A percentile compares a stretch with the other conserved stretches of the same genome.
phyloP scores from a whole-genome alignment of 768 basidiomycete species.

The Hypholoma sublateritium region DNA sequence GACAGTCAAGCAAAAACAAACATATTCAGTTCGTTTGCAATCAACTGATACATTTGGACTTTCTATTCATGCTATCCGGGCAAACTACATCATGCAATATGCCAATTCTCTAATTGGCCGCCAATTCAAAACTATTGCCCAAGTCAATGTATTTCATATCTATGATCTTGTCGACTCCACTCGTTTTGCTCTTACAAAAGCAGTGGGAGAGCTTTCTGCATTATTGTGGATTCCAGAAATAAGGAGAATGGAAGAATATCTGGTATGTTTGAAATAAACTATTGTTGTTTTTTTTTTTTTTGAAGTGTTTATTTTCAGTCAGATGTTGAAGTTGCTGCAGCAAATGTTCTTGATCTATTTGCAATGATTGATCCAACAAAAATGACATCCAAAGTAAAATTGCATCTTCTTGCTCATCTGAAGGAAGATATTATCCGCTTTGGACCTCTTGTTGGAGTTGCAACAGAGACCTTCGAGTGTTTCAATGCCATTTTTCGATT shows the following conservation, averaged over 20 bases:
- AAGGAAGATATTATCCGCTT: slow-evolving; percentile 30
- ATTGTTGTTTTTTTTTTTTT: slow-evolving; percentile 18
- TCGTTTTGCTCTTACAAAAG: slow-evolving; percentile 27
- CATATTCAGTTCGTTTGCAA: slow-evolving; percentile 28
- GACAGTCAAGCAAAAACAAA: slow-evolving; percentile 17
- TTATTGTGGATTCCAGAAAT: slow-evolving; percentile 44
- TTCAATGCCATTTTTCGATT: slow-evolving; percentile 42
- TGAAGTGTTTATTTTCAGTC: neutral
- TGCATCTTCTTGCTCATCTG: slow-evolving; percentile 33
- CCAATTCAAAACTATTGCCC: slow-evolving; percentile 39
- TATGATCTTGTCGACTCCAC: slow-evolving; percentile 27
- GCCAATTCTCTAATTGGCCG: slow-evolving; percentile 39
- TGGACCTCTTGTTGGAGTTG: slow-evolving; percentile 26
- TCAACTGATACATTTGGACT: slow-evolving; percentile 21
- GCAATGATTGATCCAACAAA: slow-evolving; percentile 32
- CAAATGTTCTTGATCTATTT: slow-evolving; percentile 35
- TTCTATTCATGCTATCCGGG: slow-evolving; percentile 31
- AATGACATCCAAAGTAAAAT: slow-evolving; percentile 34
- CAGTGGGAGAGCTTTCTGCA: slow-evolving; percentile 32
- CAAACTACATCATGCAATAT: slow-evolving; percentile 43
- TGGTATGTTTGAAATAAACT: too few species aligned
- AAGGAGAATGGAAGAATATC: slow-evolving; percentile 31
- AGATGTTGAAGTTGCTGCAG: slow-evolving; percentile 21
- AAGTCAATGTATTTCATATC: slow-evolving; percentile 36
- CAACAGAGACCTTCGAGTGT: slow-evolving; percentile 36